A percentile compares a stretch with the other conserved stretches of the same genome.
Conservation (phyloP, 163 green algal species). For the Chloromonas sp. region DNA sequence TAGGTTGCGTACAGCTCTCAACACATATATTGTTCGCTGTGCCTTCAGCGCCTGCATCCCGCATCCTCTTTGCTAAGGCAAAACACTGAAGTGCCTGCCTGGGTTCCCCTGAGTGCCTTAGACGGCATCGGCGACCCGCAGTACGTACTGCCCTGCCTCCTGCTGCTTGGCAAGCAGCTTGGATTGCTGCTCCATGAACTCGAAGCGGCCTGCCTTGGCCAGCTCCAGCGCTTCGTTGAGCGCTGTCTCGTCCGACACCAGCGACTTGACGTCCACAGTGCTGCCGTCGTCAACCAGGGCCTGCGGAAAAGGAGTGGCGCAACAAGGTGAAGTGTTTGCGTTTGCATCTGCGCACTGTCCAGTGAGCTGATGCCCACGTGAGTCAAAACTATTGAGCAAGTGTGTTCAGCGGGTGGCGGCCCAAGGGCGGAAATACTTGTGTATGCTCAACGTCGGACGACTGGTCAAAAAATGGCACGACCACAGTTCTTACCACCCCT, state of each 20-base stretch:
- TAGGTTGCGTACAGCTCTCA: no score
- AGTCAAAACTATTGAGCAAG: no score
- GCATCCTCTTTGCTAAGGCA: neutral
- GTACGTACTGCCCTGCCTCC: neutral
- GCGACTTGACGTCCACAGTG: neutral
- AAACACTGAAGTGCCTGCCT: neutral
- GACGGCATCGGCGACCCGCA: neutral
- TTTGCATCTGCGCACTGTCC: neutral
- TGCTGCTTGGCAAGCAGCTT: neutral
- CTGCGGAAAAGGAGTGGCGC: neutral
- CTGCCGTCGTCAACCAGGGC: neutral
- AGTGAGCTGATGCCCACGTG: no score
- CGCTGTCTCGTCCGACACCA: neutral
- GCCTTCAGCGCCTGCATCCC: neutral
- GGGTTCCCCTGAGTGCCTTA: neutral
- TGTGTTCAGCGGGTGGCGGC: no score
- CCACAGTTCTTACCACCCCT: no score
- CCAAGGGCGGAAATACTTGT: no score
- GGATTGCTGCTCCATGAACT: constrained; percentile 1
- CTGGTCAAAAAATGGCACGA: no score
- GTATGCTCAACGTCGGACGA: no score
- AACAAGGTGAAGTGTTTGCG: neutral
- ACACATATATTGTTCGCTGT: neutral
- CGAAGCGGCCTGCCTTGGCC: constrained; percentile 2
- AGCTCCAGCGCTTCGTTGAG: constrained; percentile 3